Evolutionary conservation across 176 grass and related monocot species (phyloP).

Genomic region (Ampelocalamus luodianensis): DNA sequence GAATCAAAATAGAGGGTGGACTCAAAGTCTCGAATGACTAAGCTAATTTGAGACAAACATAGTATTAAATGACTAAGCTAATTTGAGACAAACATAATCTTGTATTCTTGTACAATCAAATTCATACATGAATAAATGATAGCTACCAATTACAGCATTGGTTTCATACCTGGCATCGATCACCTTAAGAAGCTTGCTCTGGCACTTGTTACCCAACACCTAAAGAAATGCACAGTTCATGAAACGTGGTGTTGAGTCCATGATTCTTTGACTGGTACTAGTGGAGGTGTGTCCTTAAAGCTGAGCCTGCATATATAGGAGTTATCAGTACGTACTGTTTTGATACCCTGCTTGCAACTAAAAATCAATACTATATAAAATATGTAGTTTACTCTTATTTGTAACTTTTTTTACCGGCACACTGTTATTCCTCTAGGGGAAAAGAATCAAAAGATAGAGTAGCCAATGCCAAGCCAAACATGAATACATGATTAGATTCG

Average conservation of each 20-base stretch:
- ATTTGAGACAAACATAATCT: too few relatives aligned
- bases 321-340: conserved; percentile 35
- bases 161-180: conserved; percentile 78
- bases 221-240: too few relatives aligned
- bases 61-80: too few relatives aligned
- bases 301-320: conserved; percentile 45
- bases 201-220: too few relatives aligned
- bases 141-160: neutral
- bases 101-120: too few relatives aligned
- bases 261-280: conserved; percentile 41
- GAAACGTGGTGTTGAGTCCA: conserved; percentile 9
- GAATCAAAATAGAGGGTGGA: too few relatives aligned
- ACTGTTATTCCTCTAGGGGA: conserved; percentile 46
- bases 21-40: too few relatives aligned
- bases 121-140: neutral
- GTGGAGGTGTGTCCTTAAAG: conserved; percentile 45
- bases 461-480: conserved; percentile 42
- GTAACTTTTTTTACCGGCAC: conserved; percentile 49
- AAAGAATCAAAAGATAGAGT: conserved; percentile 26
- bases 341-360: conserved; percentile 15
- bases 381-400: conserved; percentile 45
- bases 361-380: neutral
- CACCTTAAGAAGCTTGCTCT: conserved; percentile 85
- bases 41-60: too few relatives aligned
- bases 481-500: conserved; percentile 62